Evolutionary conservation across 2,329 filamentous ascomycete species (phyloP).

Genomic region (Aureobasidium lini): DNA sequence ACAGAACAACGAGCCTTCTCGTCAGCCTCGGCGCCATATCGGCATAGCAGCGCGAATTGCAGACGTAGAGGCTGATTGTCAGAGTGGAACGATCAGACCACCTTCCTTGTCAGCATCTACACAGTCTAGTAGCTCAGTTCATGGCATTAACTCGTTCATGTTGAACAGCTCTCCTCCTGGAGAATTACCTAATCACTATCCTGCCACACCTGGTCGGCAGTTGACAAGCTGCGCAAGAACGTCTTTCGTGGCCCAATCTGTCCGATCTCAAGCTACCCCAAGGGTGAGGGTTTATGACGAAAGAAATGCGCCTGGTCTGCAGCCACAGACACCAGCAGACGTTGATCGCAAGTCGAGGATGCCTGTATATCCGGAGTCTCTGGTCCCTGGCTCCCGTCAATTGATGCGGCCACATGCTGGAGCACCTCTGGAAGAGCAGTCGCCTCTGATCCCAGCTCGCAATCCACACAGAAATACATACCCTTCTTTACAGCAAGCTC

Average conservation of each 20-base stretch:
- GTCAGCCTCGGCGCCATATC: background rate
- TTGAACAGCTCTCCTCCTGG: background rate
- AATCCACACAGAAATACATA: constrained; percentile 16
- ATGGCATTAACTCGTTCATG: background rate
- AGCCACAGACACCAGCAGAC: constrained; percentile 31
- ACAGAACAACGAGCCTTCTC: background rate
- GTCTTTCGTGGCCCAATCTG: background rate
- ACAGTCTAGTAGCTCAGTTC: background rate
- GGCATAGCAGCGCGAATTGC: background rate
- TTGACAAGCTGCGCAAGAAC: background rate
- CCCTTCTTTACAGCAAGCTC: constrained; percentile 6
- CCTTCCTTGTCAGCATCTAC: background rate
- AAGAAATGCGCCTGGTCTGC: constrained; percentile 18
- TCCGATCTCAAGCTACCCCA: constrained; percentile 15
- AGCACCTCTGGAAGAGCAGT: background rate
- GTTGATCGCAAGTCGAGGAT: constrained; percentile 9
- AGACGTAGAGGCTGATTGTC: background rate
- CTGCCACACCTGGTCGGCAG: background rate
- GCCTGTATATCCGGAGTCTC: background rate
- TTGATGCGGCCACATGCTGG: background rate
- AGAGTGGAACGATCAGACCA: background rate
- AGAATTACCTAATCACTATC: background rate
- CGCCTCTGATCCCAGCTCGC: background rate
- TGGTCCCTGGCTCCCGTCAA: background rate
- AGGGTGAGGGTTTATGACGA: constrained; percentile 27